These are phyloP conservation scores for Volutella citrinella DNA, from an alignment of 2,329 filamentous ascomycete genomes.

Conservation along the genomic window DNA sequence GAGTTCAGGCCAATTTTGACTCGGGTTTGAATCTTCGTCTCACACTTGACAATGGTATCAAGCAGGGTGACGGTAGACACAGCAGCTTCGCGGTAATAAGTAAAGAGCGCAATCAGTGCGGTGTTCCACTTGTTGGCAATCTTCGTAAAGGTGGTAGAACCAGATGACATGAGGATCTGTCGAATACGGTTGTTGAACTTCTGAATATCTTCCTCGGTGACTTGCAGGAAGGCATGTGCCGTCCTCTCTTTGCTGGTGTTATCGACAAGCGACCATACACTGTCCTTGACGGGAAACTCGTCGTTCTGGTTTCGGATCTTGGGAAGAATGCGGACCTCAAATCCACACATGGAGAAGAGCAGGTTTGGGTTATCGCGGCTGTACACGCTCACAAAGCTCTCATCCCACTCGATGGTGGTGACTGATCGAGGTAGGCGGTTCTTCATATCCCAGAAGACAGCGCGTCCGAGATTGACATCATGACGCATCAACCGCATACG, in stretches of 20 bases:
- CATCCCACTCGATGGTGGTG: slow-evolving; percentile 98
- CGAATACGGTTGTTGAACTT: slow-evolving; percentile 99
- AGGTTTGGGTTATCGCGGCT: slow-evolving; percentile 97
- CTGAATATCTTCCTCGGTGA: slow-evolving; percentile 95
- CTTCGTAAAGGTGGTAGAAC: slow-evolving; percentile 99
- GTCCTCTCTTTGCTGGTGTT: slow-evolving; percentile 96
- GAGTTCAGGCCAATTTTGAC: slow-evolving; percentile 99
- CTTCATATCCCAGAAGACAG: slow-evolving; percentile 98
- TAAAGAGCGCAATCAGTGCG: slow-evolving; percentile 92
- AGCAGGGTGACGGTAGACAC: slow-evolving; percentile 92
- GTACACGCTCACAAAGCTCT: slow-evolving; percentile 97
- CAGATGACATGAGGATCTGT: slow-evolving; percentile 98
- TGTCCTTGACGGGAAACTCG: slow-evolving; percentile 96
- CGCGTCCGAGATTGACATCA: slow-evolving; percentile 94
- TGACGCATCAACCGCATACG: slow-evolving; percentile 98
- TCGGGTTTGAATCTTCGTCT: slow-evolving; percentile 98
- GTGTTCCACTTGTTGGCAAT: slow-evolving; percentile 99
- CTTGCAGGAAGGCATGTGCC: slow-evolving; percentile 94
- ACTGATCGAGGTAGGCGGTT: slow-evolving; percentile 91
- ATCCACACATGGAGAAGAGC: slow-evolving; percentile 96
- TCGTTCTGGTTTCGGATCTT: slow-evolving; percentile 95
- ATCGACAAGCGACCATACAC: slow-evolving; percentile 95
- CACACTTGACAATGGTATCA: slow-evolving; percentile 98
- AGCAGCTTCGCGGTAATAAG: slow-evolving; percentile 96
- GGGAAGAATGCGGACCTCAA: slow-evolving; percentile 92